These are phyloP conservation scores for Kurtzmaniella quercitrusa DNA, from an alignment of 1,139 yeast genomes.

Conservation along the genomic window DNA sequence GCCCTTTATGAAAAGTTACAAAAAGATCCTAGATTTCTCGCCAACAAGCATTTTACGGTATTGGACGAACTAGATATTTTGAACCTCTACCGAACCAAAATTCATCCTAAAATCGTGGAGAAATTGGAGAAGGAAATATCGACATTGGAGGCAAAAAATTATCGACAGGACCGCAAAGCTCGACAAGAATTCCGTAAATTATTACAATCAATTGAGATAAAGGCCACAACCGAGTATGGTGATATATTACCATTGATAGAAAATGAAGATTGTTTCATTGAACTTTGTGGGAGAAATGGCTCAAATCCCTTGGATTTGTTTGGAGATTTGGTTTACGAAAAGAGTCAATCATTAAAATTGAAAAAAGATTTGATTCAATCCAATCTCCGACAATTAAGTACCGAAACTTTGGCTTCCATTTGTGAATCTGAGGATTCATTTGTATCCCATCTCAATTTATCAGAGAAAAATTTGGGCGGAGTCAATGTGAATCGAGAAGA, in stretches of 20 bases:
- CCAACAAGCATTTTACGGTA: conserved; percentile 52
- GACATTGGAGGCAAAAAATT: conserved; percentile 36
- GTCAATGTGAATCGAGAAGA: conserved; percentile 15
- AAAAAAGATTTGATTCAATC: conserved; percentile 48
- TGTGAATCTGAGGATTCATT: conserved; percentile 19
- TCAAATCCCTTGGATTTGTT: conserved; percentile 77
- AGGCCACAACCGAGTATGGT: conserved; percentile 57
- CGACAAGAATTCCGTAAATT: conserved; percentile 54
- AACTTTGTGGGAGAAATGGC: conserved; percentile 72
- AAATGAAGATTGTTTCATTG: conserved; percentile 55
- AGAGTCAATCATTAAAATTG: conserved; percentile 50
- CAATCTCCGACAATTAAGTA: conserved; percentile 11
- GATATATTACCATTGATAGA: conserved; percentile 51
- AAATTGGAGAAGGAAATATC: conserved; percentile 34
- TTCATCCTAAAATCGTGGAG: conserved; percentile 35
- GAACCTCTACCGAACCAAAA: conserved; percentile 44
- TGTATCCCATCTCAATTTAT: conserved; percentile 13
- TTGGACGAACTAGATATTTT: conserved; percentile 61
- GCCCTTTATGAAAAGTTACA: conserved; percentile 35
- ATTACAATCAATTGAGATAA: conserved; percentile 40
- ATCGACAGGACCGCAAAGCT: conserved; percentile 59
- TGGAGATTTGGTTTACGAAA: conserved; percentile 70
- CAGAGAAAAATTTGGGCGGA: conserved; percentile 26
- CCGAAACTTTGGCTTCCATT: conserved; percentile 5
- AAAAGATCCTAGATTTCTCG: conserved; percentile 50